Evolutionary conservation across 192 early-diverging fungal genomes (phyloP), one percentile per base, ranked within the genome.

Genomic region (Entophlyctis luteolus): DNA sequence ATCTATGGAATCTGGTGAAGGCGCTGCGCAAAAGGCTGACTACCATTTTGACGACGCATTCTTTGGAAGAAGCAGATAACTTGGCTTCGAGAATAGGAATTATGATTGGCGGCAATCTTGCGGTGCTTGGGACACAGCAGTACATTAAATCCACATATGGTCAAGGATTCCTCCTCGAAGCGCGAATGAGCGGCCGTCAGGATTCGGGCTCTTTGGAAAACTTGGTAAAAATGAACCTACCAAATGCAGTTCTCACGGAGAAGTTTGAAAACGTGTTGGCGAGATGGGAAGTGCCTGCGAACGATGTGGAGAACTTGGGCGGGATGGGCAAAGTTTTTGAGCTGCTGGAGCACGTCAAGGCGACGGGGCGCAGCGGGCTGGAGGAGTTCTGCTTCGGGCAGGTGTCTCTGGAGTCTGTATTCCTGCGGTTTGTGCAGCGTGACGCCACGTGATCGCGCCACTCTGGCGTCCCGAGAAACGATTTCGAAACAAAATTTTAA

Each of bases 331-430:
- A 65, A 48, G 65, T 82, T n/a, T 85, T 87, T 66, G 68, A 70
- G 27, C 27, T 76, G 8, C 66, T 87, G 59, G 77, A 81, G 48
- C 49, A 55, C 35, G 48, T 56, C 32, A 72, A 78, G 29, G 28
- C 29, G 6, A 32, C 14, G 3, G 34, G 23, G 16, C 6, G 49
- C 1, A 49, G 70, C 2, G 75, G 76, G 10, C 67, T 87, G 50
- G 55, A 70, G 37, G 83, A 87, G 45, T 87, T 82, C 55, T 78
- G 76, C 23, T 79, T 86, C 29, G 77, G 79, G 32, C 86, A 86
- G 66, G 79, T 85, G 3, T 83, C 81, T 0, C 60, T 87, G 31
- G 82, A 85, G 35, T 78, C 85, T 52, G 81, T 86, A n/a, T 87
- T 87, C 70, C 75, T 87, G 36, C 73, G 79, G 48, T 78, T 87